phyloP scores from a whole-genome alignment of 306 rosid genomes.

The Cucumis hystrix region DNA sequence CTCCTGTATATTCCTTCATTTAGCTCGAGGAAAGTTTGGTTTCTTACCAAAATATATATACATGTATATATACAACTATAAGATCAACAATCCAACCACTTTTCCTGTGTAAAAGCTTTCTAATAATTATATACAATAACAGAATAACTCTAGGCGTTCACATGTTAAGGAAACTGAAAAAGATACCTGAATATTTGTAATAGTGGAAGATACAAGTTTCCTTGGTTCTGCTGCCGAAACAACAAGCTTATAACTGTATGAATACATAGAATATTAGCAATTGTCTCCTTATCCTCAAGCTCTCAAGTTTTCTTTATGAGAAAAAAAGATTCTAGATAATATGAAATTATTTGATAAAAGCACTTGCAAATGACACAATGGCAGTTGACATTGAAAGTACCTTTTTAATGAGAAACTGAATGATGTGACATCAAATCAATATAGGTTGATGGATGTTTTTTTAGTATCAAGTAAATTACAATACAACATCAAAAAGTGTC shows the following conservation, averaged over 20 bases:
- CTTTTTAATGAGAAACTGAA: neutral
- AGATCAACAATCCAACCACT: neutral
- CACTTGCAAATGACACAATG: neutral
- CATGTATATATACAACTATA: neutral
- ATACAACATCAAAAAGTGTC: neutral
- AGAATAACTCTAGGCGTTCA: neutral
- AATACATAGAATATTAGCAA: constrained; percentile 4
- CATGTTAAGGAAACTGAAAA: neutral
- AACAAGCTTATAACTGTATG: constrained; percentile 77
- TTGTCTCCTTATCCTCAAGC: neutral
- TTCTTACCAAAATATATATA: too few relatives aligned
- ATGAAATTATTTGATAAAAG: neutral
- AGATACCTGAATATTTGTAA: constrained; percentile 82
- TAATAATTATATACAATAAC: neutral
- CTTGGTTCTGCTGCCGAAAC: constrained; percentile 85
- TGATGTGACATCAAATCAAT: neutral
- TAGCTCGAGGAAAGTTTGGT: neutral
- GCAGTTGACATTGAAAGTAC: neutral
- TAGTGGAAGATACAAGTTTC: constrained; percentile 68
- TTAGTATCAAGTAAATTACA: neutral
- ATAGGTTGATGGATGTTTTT: neutral
- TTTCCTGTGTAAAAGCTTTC: neutral
- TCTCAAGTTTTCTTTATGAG: neutral
- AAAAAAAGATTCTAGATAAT: neutral
- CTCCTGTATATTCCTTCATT: neutral